Conservation (phyloP, 352 stramenopile genomes). For the Pythium guiyangense region DNA sequence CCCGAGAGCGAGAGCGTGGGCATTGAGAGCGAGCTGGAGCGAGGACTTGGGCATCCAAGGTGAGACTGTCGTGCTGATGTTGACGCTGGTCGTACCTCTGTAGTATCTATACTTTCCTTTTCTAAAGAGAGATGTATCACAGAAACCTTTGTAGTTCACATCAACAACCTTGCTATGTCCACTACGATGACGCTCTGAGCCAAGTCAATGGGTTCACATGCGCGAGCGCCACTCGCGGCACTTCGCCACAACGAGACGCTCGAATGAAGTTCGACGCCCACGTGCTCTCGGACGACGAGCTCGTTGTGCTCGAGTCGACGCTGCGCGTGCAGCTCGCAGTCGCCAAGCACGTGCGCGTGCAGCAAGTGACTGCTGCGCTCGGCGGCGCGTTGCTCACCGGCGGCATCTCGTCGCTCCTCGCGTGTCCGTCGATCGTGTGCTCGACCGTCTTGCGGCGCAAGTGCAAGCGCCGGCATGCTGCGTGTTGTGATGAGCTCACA, state of each 20-base stretch:
- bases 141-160: too few species aligned
- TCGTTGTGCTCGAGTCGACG: constrained; percentile 23
- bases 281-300: constrained; percentile 15
- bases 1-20: too few species aligned
- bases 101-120: too few species aligned
- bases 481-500: constrained; percentile 13
- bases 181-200: neutral
- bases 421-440: constrained; percentile 16
- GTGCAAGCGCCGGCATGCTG: constrained; percentile 15
- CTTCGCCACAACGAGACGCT: too few species aligned
- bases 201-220: neutral
- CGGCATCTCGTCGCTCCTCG: constrained; percentile 16
- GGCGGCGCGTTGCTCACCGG: constrained; percentile 15
- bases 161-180: neutral
- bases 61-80: too few species aligned
- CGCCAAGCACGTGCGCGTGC: constrained; percentile 15
- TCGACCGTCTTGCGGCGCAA: constrained; percentile 19
- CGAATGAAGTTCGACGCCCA: constrained; percentile 13
- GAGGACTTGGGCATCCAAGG: too few species aligned
- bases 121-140: too few species aligned
- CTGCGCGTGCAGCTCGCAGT: constrained; percentile 27
- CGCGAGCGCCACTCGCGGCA: too few species aligned
- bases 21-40: too few species aligned
- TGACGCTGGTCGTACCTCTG: too few species aligned
- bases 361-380: constrained; percentile 16